Conservation (phyloP, 306 rosid species). For the Fragaria iinumae region DNA sequence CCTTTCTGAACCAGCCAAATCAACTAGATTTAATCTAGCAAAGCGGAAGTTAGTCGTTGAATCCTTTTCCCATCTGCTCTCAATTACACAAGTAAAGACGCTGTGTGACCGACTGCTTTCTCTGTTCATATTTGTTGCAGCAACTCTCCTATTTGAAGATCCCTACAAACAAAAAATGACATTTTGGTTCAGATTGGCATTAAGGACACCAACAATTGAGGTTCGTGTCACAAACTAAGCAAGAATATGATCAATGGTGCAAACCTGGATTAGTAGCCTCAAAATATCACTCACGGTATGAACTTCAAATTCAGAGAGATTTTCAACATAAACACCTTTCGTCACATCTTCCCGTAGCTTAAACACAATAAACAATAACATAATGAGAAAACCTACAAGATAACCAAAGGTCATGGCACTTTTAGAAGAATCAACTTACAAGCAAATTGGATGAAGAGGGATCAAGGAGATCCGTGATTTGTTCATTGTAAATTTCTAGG, state of each 20-base stretch:
- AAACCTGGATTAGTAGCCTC: slow-evolving; percentile 80
- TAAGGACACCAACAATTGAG: slow-evolving; percentile 1
- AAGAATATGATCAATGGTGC: slow-evolving; percentile 11
- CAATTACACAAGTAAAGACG: slow-evolving; percentile 96
- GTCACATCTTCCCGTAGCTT: slow-evolving; percentile 93
- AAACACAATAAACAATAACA: slow-evolving; percentile 14
- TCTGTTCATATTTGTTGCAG: slow-evolving; percentile 96
- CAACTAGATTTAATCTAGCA: slow-evolving; percentile 92
- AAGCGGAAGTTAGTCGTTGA: slow-evolving; percentile 83
- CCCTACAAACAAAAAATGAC: slow-evolving; percentile 58
- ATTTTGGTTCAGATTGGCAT: slow-evolving; percentile 28
- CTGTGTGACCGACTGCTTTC: slow-evolving; percentile 98
- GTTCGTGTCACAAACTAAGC: slow-evolving; percentile 22
- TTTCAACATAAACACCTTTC: slow-evolving; percentile 93
- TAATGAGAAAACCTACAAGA: slow-evolving; percentile 18
- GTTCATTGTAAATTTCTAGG: slow-evolving; percentile 94
- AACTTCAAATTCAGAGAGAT: slow-evolving; percentile 89
- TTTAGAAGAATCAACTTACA: slow-evolving; percentile 50
- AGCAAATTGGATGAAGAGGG: slow-evolving; percentile 83
- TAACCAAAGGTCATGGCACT: slow-evolving; percentile 10
- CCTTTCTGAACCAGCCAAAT: slow-evolving; percentile 99
- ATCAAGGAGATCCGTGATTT: slow-evolving; percentile 91
- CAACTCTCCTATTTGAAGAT: slow-evolving; percentile 93
- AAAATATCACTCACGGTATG: slow-evolving; percentile 73
- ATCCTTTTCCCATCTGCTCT: slow-evolving; percentile 94